Evolutionary conservation across 2,329 filamentous ascomycete species (phyloP), one percentile per base, ranked within the genome.

Genomic region (Calonectria honghensis): DNA sequence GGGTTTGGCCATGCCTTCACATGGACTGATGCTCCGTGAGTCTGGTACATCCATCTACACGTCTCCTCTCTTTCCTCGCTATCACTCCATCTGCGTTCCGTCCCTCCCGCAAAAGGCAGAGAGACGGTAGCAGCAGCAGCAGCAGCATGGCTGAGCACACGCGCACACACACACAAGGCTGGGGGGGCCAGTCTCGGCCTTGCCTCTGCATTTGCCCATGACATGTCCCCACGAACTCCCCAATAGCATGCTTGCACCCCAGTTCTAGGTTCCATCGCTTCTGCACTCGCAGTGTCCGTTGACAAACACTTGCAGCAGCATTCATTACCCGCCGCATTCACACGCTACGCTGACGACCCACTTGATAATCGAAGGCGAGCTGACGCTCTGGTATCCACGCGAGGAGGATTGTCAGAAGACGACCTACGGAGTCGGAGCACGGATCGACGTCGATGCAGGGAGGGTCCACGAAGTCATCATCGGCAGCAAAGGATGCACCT

Each of bases 401-500:
- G 93, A 94, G 72, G 79, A 85, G 24, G 83, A 85, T 35, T 86
- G 89, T 0, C 87, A 85, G 76, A 94, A 91, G 83, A 88, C 89
- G 73, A 92, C 90, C 0, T 92, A 91, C 75, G 87, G 89, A 0
- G 87, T 89, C 1, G 93, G 93, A 1, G 90, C 90, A 51, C 87
- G 93, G 50, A 85, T 94, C 48, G 93, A 95, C 80, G 92, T 95
- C 4, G 92, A 92, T 37, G 91, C 92, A 2, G 88, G 89, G 10
- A 87, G 89, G 72, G 82, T 90, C 16, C 93, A 95, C 78, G 93
- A 95, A 84, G 93, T 95, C 1, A 94, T 92, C 91, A 89, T 94
- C 61, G 93, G 93, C 1, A 78, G 83, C 1, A 85, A 90, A 74
- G 93, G 93, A 0, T 95, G 93, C 82, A 94, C 91, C 3, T 93